These are phyloP conservation scores for Apiotrichum mycotoxinovorans DNA, from an alignment of 1,284 basidiomycete species.

Conservation along the genomic window DNA sequence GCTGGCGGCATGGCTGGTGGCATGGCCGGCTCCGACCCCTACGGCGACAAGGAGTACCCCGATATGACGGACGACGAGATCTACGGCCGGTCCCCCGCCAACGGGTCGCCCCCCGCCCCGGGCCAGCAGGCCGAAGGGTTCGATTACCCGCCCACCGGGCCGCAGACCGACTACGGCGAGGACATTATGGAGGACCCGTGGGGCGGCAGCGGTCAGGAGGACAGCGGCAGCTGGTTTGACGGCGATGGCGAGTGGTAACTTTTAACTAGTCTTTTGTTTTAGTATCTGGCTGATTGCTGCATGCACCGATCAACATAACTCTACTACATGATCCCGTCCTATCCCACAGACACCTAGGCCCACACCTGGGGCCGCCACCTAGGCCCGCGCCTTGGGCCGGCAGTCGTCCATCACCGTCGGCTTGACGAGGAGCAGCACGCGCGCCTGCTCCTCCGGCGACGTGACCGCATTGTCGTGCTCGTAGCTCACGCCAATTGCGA, in stretches of 20 bases:
- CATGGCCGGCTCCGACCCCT: constrained; percentile 19
- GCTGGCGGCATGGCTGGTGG: constrained; percentile 21
- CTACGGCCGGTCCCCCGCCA: constrained; percentile 34
- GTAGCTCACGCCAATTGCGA: constrained; percentile 79
- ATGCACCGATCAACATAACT: not conserved
- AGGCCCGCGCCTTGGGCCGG: constrained; percentile 29
- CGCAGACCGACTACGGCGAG: constrained; percentile 7
- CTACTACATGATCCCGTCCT: not conserved
- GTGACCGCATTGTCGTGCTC: constrained; percentile 74
- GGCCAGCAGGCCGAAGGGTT: constrained; percentile 20
- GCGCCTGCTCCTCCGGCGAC: constrained; percentile 36
- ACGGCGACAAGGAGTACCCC: not conserved
- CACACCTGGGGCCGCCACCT: not conserved
- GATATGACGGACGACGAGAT: constrained; percentile 40
- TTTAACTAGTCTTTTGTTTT: not conserved
- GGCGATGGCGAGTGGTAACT: constrained; percentile 22
- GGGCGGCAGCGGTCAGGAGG: constrained; percentile 6
- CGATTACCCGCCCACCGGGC: constrained; percentile 9
- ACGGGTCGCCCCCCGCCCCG: constrained; percentile 2
- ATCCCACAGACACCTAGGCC: not conserved
- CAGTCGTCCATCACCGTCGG: constrained; percentile 52
- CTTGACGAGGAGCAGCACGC: constrained; percentile 44
- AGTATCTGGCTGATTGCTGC: not conserved
- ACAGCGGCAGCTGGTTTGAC: constrained; percentile 19
- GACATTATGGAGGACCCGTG: constrained; percentile 24